phyloP scores from a whole-genome alignment of 768 basidiomycete species.

The Leccinum pellstonianum region DNA sequence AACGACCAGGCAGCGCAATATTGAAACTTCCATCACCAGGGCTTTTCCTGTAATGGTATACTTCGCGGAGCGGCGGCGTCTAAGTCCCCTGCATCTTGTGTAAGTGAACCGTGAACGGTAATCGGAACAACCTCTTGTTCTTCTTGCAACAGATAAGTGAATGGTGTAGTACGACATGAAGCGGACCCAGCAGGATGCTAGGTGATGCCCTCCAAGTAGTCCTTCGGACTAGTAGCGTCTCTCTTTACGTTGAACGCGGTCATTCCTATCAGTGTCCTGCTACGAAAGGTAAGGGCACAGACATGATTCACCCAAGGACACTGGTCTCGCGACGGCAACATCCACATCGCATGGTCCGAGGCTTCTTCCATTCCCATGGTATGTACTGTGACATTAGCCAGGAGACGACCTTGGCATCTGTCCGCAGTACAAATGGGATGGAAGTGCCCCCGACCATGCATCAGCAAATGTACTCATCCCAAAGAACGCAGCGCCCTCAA shows the following conservation, averaged over 20 bases:
- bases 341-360: slow-evolving; percentile 37
- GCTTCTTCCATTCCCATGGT: slow-evolving; percentile 60
- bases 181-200: background rate
- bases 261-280: background rate
- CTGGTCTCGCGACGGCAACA: slow-evolving; percentile 29
- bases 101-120: slow-evolving; percentile 10
- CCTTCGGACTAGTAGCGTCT: slow-evolving; percentile 10
- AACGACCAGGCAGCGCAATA: slow-evolving; percentile 17
- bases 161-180: background rate
- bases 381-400: slow-evolving; percentile 39
- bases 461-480: slow-evolving; percentile 25
- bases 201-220: slow-evolving; percentile 2
- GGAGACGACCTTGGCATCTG: slow-evolving; percentile 29
- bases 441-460: slow-evolving; percentile 39
- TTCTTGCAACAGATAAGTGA: slow-evolving; percentile 2
- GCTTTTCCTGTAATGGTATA: slow-evolving; percentile 7
- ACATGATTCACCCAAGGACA: background rate
- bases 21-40: slow-evolving; percentile 11
- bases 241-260: background rate
- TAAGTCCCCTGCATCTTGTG: background rate
- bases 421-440: slow-evolving; percentile 36
- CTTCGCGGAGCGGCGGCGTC: background rate
- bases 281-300: background rate
- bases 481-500: slow-evolving; percentile 19
- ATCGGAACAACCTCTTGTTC: slow-evolving; percentile 1